Percentiles rank a stretch among this genome's conserved stretches.
Conservation (phyloP, 177 flowering plant species). For the Telopea speciosissima region DNA sequence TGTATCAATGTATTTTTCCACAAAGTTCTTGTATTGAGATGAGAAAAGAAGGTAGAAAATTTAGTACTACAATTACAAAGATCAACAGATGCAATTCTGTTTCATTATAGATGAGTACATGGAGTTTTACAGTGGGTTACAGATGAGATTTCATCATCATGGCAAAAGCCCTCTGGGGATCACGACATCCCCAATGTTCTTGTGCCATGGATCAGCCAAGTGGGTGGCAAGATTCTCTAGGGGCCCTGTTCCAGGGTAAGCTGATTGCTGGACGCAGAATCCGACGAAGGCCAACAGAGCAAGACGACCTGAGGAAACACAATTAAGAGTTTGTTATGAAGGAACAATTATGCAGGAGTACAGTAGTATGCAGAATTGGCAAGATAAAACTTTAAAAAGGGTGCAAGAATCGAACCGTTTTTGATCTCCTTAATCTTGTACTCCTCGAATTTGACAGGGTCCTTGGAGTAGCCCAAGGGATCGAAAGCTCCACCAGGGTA, state of each 20-base stretch:
- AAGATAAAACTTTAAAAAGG: neutral
- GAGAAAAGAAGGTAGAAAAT: neutral
- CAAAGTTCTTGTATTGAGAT: slow-evolving; percentile 4
- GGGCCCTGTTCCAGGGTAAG: slow-evolving; percentile 96
- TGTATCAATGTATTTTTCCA: slow-evolving; percentile 6
- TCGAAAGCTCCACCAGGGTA: slow-evolving; percentile 99
- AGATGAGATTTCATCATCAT: slow-evolving; percentile 11
- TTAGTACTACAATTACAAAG: slow-evolving; percentile 3
- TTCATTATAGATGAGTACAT: slow-evolving; percentile 22
- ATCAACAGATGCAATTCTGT: slow-evolving; percentile 9
- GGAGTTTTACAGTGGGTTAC: slow-evolving; percentile 26
- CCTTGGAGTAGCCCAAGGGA: slow-evolving; percentile 94
- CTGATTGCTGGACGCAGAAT: slow-evolving; percentile 87
- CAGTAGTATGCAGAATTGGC: neutral
- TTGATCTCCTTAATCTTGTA: slow-evolving; percentile 89
- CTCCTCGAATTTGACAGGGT: slow-evolving; percentile 81
- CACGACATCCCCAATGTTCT: slow-evolving; percentile 81
- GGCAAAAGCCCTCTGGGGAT: slow-evolving; percentile 59
- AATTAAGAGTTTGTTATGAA: neutral
- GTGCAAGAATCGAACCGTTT: slow-evolving; percentile 45
- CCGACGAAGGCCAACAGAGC: slow-evolving; percentile 96
- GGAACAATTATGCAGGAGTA: neutral
- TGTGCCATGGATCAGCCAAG: slow-evolving; percentile 99
- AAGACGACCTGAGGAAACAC: slow-evolving; percentile 51
- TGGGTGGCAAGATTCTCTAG: slow-evolving; percentile 95